Conservation (phyloP, 148 eudicot species). For the Mesembryanthemum crystallinum region DNA sequence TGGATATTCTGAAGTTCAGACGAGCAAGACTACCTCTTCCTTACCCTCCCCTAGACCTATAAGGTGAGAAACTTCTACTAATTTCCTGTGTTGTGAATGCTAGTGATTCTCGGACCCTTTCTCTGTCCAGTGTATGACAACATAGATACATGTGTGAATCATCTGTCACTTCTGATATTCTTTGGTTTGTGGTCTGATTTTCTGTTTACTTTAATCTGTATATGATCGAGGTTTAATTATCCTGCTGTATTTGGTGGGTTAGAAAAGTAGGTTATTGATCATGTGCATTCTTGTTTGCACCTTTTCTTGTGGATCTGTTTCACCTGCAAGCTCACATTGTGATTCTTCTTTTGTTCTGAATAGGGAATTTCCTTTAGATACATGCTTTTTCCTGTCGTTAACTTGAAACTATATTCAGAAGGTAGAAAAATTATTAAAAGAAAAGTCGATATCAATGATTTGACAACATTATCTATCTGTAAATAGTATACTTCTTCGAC, state of each 20-base stretch:
- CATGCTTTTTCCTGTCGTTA: not conserved
- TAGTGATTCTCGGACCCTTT: not conserved
- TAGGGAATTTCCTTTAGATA: not conserved
- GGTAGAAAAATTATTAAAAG: not conserved
- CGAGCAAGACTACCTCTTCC: constrained; percentile 18
- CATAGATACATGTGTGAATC: not conserved
- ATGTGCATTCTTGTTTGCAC: not conserved
- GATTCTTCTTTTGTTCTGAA: not conserved
- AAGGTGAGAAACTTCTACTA: constrained; percentile 28
- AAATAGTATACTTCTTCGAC: not conserved
- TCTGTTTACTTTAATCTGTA: not conserved
- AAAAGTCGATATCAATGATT: not conserved
- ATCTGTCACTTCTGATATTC: not conserved
- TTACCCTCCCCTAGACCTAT: constrained; percentile 18
- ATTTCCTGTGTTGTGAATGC: constrained; percentile 21
- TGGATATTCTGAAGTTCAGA: constrained; percentile 36
- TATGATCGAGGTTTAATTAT: not conserved
- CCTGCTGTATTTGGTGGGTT: not conserved
- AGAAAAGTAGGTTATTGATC: not conserved
- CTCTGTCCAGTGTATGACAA: not conserved
- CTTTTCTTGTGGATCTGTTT: not conserved
- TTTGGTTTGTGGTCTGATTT: not conserved
- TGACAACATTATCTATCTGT: not conserved
- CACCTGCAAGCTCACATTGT: not conserved
- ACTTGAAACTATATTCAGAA: not conserved